Conservation (phyloP, 805 yeast genomes). For the Saccharomycopsis fermentans region DNA sequence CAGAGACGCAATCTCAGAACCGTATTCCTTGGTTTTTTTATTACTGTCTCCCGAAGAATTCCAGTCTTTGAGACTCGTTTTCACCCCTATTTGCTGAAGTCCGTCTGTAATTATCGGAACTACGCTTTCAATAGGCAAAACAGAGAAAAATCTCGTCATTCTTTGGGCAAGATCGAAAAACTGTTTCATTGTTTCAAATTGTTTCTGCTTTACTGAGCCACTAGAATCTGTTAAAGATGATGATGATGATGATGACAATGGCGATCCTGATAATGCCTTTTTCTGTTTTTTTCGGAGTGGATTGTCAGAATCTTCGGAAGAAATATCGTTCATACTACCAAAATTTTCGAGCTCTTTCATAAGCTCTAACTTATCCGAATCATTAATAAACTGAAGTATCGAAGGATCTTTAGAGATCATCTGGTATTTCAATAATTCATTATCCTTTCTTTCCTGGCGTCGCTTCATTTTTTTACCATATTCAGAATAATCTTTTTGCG, state of each 20-base stretch:
- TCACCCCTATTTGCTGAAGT: conserved; percentile 33
- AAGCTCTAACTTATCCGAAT: conserved; percentile 12
- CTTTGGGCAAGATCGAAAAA: conserved; percentile 30
- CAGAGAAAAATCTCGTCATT: conserved; percentile 43
- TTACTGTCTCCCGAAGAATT: background rate
- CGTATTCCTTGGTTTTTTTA: background rate
- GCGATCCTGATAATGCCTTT: background rate
- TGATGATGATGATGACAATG: background rate
- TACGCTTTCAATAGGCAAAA: conserved; percentile 33
- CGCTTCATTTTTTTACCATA: conserved; percentile 26
- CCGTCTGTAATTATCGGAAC: conserved; percentile 33
- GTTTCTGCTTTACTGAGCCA: background rate
- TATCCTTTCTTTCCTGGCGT: conserved; percentile 22
- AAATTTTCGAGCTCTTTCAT: background rate
- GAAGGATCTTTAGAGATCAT: conserved; percentile 42
- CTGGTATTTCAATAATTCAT: conserved; percentile 27
- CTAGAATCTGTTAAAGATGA: background rate
- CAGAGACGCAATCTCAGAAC: background rate
- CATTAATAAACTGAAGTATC: conserved; percentile 34
- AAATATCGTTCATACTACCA: conserved; percentile 1
- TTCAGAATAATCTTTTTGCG: conserved; percentile 35
- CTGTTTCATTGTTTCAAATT: conserved; percentile 16
- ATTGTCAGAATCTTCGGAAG: conserved; percentile 4
- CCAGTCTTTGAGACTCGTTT: conserved; percentile 15
- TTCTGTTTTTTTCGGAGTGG: conserved; percentile 4